phyloP scores from a whole-genome alignment of 352 stramenopile species.

The Phytophthora constricta region DNA sequence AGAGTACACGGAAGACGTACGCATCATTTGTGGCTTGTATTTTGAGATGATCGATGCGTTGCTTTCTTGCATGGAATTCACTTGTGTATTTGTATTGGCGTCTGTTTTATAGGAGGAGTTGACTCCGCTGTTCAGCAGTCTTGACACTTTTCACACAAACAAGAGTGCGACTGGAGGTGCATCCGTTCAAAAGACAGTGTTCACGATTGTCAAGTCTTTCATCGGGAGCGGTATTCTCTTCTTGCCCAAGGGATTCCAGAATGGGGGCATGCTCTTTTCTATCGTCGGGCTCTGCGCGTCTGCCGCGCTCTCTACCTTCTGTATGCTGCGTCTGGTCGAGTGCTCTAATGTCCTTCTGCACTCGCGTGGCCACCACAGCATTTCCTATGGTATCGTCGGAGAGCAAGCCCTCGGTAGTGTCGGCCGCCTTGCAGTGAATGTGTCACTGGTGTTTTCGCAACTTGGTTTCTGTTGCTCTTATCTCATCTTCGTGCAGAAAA shows the following conservation, averaged over 20 bases:
- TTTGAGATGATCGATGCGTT: not conserved
- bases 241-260: slow-evolving; percentile 65
- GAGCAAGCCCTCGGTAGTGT: slow-evolving; percentile 46
- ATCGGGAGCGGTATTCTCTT: slow-evolving; percentile 72
- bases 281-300: slow-evolving; percentile 54
- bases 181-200: slow-evolving; percentile 53
- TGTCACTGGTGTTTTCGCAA: slow-evolving; percentile 71
- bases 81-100: too few relatives aligned
- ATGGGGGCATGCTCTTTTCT: slow-evolving; percentile 72
- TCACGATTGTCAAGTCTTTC: slow-evolving; percentile 75
- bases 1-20: slow-evolving; percentile 44
- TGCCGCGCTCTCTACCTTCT: slow-evolving; percentile 58
- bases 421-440: slow-evolving; percentile 57
- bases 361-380: slow-evolving; percentile 25
- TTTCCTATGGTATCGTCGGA: slow-evolving; percentile 64
- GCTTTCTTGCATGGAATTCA: slow-evolving; percentile 7
- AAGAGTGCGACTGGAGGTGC: slow-evolving; percentile 32
- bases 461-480: slow-evolving; percentile 77
- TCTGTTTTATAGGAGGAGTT: slow-evolving; percentile 36
- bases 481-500: slow-evolving; percentile 75
- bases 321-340: slow-evolving; percentile 61
- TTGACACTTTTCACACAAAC: slow-evolving; percentile 7
- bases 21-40: not conserved
- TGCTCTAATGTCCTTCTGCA: slow-evolving; percentile 48
- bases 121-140: slow-evolving; percentile 25